Evolutionary conservation across 2,329 filamentous ascomycete genomes (phyloP), one percentile per base, ranked within the genome.

Genomic region (Aspergillus puulaauensis): DNA sequence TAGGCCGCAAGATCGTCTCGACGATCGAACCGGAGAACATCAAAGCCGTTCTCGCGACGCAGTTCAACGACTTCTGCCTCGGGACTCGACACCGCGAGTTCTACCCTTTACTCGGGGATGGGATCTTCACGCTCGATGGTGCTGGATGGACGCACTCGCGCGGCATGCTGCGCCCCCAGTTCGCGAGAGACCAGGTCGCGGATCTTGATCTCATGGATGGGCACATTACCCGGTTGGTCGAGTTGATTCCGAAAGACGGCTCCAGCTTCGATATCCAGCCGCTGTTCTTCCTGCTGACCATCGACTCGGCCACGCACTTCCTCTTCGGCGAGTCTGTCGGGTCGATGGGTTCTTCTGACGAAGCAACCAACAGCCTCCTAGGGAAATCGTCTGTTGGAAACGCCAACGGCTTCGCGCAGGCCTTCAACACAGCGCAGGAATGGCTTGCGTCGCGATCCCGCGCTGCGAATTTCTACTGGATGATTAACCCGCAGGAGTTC

Each of bases 1-100:
- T 46, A 0, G 44, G 44, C 19, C 24, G 21, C 3, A 21, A 23
- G 21, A n/a, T 27, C 12, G 27, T 46, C 19, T 46, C 24, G 12
- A 46, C 44, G 1, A 46, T 46, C 27, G 44, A 46, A 23, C 46
- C 54, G 11, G 56, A 54, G 9, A 52, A 53, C 5, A 19, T 56
- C 8, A 56, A 56, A 39, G n/a, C 46, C 5, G 19, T 60, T 11
- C 37, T 35, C 3, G 35, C 55, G 11, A 47, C 37, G 14, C 45
- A 52, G 14, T 61, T 40, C 31, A 48, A 53, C 37, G 58, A 61
- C 37, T 63, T 59, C 48, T 56, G 19, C 3, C 44, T 61, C n/a
- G 47, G 52, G 7, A 58, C 55, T 1, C 24, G 60, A 4, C 58
- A 58, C 8, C 52, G 51, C 51, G 41, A 40, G 12, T 17, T 19